phyloP scores from a whole-genome alignment of 208 protist genomes.

The Zelonia costaricensis region DNA sequence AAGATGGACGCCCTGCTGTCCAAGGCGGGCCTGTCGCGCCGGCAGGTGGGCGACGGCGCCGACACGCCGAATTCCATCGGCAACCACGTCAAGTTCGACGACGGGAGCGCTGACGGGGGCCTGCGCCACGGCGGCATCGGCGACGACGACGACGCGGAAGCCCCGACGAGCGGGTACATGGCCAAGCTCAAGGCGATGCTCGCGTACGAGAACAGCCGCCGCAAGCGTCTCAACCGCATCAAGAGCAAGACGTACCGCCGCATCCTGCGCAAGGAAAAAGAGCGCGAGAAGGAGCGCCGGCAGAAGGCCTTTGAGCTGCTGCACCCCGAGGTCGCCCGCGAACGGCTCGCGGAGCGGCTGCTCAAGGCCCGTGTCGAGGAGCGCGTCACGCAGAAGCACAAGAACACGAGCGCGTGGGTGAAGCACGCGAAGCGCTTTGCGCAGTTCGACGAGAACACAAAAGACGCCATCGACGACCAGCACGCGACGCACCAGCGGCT shows the following conservation, averaged over 20 bases:
- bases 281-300: constrained; percentile 78
- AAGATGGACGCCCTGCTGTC: constrained; percentile 62
- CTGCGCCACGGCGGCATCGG: neutral
- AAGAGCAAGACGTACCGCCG: constrained; percentile 94
- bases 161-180: constrained; percentile 64
- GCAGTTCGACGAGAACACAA: constrained; percentile 70
- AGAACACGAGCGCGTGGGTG: constrained; percentile 92
- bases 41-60: constrained; percentile 21
- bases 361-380: constrained; percentile 85
- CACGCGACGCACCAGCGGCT: constrained; percentile 79
- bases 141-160: constrained; percentile 19
- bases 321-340: constrained; percentile 83
- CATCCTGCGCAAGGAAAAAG: constrained; percentile 92
- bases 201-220: constrained; percentile 82
- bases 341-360: constrained; percentile 71
- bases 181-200: constrained; percentile 92
- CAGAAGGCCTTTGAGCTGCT: constrained; percentile 87
- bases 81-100: constrained; percentile 44
- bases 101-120: constrained; percentile 8
- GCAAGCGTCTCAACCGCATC: constrained; percentile 90
- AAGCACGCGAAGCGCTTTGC: constrained; percentile 89
- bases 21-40: constrained; percentile 52
- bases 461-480: constrained; percentile 91
- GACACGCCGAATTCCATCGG: constrained; percentile 36
- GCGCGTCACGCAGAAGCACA: constrained; percentile 91